Conservation (phyloP, 2,329 filamentous ascomycete genomes). For the Huntiella moniliformis region DNA sequence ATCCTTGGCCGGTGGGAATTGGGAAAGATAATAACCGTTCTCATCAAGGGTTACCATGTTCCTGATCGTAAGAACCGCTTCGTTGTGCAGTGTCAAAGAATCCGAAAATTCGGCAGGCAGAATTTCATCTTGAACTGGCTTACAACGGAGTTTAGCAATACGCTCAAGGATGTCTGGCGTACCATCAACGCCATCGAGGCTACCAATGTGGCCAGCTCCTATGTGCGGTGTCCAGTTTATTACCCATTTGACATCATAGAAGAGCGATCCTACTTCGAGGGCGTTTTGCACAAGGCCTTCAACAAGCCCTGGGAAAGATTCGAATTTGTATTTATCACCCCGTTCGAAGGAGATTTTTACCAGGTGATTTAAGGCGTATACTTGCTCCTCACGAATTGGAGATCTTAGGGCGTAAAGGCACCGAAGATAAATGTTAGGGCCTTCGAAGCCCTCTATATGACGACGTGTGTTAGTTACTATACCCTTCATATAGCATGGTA, state of each 20-base stretch:
- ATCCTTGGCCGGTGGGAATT: slow-evolving; percentile 58
- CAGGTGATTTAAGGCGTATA: slow-evolving; percentile 82
- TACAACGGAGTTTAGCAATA: slow-evolving; percentile 43
- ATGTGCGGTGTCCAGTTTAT: slow-evolving; percentile 43
- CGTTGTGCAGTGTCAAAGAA: slow-evolving; percentile 56
- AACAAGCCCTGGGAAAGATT: slow-evolving; percentile 72
- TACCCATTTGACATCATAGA: slow-evolving; percentile 68
- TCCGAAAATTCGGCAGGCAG: slow-evolving; percentile 54
- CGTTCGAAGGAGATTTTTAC: slow-evolving; percentile 91
- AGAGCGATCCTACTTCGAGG: slow-evolving; percentile 57
- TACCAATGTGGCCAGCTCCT: slow-evolving; percentile 30
- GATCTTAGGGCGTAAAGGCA: slow-evolving; percentile 72
- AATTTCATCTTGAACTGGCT: slow-evolving; percentile 46
- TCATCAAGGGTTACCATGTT: slow-evolving; percentile 93
- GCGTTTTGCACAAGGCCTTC: slow-evolving; percentile 77
- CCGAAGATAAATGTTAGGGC: slow-evolving; percentile 79
- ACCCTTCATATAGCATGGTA: neutral
- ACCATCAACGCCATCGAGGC: slow-evolving; percentile 28
- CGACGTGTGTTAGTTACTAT: slow-evolving; percentile 10
- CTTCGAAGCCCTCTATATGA: slow-evolving; percentile 39
- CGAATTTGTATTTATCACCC: slow-evolving; percentile 89
- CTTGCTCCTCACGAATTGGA: slow-evolving; percentile 59
- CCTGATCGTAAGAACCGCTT: slow-evolving; percentile 70
- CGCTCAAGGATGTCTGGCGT: slow-evolving; percentile 41
- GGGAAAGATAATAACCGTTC: slow-evolving; percentile 66